Conservation (phyloP, 2,329 filamentous ascomycete genomes). For the Aspergillus floridensis region DNA sequence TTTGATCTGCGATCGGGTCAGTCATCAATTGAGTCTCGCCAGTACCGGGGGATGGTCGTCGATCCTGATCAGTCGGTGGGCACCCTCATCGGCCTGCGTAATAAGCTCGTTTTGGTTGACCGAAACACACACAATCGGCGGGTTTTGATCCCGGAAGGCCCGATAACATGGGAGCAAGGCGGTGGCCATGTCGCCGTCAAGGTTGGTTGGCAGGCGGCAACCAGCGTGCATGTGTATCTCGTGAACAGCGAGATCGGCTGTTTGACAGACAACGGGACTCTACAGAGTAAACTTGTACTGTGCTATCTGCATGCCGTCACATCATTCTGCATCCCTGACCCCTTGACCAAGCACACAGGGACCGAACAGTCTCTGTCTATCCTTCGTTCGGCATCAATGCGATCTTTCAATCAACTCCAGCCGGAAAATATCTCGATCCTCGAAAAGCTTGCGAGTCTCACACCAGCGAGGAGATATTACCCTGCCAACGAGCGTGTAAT, state of each 20-base stretch:
- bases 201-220: slow-evolving; percentile 27
- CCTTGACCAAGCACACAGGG: slow-evolving; percentile 32
- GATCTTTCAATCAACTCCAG: slow-evolving; percentile 47
- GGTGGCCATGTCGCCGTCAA: slow-evolving; percentile 37
- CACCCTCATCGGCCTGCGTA: slow-evolving; percentile 50
- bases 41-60: slow-evolving; percentile 52
- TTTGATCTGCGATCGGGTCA: slow-evolving; percentile 42
- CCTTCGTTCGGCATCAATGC: slow-evolving; percentile 46
- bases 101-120: slow-evolving; percentile 50
- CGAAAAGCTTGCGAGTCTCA: slow-evolving; percentile 39
- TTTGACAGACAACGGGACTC: slow-evolving; percentile 50
- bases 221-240: slow-evolving; percentile 44
- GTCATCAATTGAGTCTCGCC: slow-evolving; percentile 42
- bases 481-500: slow-evolving; percentile 37
- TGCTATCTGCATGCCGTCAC: slow-evolving; percentile 40
- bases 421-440: slow-evolving; percentile 38
- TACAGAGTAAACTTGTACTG: slow-evolving; percentile 54
- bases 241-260: slow-evolving; percentile 53
- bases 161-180: slow-evolving; percentile 14
- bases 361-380: slow-evolving; percentile 31
- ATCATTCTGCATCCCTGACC: slow-evolving; percentile 33
- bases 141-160: slow-evolving; percentile 42
- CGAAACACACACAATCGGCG: slow-evolving; percentile 26
- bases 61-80: slow-evolving; percentile 48
- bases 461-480: slow-evolving; percentile 48